Conservation (phyloP, 2,329 filamentous ascomycete species). For the Knufia fluminis region DNA sequence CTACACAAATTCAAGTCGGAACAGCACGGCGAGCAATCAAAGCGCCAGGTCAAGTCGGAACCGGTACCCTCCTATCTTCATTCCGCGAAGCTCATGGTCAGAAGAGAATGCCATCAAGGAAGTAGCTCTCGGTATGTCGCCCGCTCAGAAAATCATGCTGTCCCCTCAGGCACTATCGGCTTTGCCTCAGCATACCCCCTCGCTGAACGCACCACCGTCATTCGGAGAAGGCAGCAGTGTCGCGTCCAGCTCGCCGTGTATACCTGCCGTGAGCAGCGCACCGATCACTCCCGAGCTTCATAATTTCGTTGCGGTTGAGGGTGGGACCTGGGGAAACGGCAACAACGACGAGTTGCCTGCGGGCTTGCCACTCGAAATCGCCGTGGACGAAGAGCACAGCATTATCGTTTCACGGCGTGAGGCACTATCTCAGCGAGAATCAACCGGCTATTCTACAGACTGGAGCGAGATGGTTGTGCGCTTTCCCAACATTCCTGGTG, state of each 20-base stretch:
- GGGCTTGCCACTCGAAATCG: constrained; percentile 17
- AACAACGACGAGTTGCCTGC: constrained; percentile 1
- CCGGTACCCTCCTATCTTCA: constrained; percentile 50
- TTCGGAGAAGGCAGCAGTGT: constrained; percentile 72
- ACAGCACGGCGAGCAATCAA: constrained; percentile 27
- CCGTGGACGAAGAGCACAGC: constrained; percentile 31
- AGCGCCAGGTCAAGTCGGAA: constrained; percentile 32
- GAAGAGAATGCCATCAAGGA: constrained; percentile 42
- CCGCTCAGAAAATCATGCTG: constrained; percentile 54
- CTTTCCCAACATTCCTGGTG: constrained; percentile 32
- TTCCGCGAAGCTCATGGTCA: constrained; percentile 50
- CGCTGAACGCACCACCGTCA: constrained; percentile 72
- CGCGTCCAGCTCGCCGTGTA: constrained; percentile 74
- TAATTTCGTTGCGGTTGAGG: constrained; percentile 14
- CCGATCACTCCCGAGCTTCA: constrained; percentile 71
- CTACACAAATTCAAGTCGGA: constrained; percentile 33
- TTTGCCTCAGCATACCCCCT: constrained; percentile 62
- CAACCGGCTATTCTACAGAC: constrained; percentile 27
- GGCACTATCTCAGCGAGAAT: constrained; percentile 11
- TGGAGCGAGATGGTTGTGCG: constrained; percentile 48
- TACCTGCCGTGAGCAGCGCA: constrained; percentile 50
- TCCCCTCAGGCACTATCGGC: constrained; percentile 66
- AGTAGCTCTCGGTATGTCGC: constrained; percentile 38
- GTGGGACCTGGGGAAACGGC: constrained; percentile 15
- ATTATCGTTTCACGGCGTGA: constrained; percentile 21